Evolutionary conservation across 768 basidiomycete species (phyloP).

Genomic region (Kondoa subrosea): DNA sequence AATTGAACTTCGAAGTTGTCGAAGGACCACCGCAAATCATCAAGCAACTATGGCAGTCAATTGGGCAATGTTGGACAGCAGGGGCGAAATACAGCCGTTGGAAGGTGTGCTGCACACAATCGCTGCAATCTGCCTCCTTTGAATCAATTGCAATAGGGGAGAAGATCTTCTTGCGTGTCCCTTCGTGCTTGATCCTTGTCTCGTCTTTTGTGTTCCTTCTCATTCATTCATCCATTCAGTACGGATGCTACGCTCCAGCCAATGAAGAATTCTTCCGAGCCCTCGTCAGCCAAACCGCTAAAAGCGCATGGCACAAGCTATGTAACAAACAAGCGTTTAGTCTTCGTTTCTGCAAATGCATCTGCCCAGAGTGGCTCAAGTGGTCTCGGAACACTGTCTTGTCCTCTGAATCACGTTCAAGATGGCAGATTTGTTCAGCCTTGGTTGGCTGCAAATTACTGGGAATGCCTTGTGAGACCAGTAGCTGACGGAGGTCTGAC

Average conservation of each 20-base stretch:
- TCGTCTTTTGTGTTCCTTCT: not conserved
- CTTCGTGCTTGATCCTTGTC: not conserved
- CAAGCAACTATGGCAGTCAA: not conserved
- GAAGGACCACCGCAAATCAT: not conserved
- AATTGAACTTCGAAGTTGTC: too few species aligned
- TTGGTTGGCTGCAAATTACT: slow-evolving; percentile 10
- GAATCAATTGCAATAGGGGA: too few species aligned
- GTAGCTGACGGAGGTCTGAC: not conserved
- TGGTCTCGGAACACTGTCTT: slow-evolving; percentile 9
- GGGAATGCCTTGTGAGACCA: slow-evolving; percentile 5
- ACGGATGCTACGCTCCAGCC: not conserved
- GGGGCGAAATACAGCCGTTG: not conserved
- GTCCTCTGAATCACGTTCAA: slow-evolving; percentile 11
- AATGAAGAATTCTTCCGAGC: not conserved
- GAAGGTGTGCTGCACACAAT: too few species aligned
- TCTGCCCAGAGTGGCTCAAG: not conserved
- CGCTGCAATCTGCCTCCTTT: too few species aligned
- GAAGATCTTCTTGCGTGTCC: not conserved
- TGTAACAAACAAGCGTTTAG: slow-evolving; percentile 15
- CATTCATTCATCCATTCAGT: not conserved
- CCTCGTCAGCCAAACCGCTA: not conserved
- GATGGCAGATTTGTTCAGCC: slow-evolving; percentile 21
- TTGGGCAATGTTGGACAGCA: not conserved
- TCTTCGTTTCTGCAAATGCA: slow-evolving; percentile 11
- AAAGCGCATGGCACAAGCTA: slow-evolving; percentile 8